Conservation (phyloP, 2,329 filamentous ascomycete species). For the Xylaria arbuscula region DNA sequence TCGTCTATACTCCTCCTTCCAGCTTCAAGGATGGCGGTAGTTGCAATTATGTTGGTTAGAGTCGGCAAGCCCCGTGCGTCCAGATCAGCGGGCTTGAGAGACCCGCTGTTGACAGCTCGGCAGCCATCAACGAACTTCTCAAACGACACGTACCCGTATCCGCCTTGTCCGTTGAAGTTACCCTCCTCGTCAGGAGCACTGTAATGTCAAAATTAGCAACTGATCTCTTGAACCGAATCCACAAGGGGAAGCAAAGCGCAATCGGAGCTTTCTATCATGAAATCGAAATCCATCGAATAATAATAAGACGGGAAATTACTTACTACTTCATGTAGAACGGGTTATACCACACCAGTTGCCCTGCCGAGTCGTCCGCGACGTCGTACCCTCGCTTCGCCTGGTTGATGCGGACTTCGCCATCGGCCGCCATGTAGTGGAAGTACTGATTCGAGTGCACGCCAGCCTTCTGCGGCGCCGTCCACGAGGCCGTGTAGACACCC, state of each 20-base stretch:
- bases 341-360: conserved; percentile 85
- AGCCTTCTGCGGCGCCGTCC: conserved; percentile 92
- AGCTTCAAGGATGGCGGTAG: conserved; percentile 90
- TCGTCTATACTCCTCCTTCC: conserved; percentile 88
- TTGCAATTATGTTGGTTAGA: conserved; percentile 87
- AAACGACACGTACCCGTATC: conserved; percentile 93
- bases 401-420: conserved; percentile 88
- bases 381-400: conserved; percentile 96
- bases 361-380: conserved; percentile 81
- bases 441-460: conserved; percentile 98
- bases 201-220: conserved; percentile 5
- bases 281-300: neutral
- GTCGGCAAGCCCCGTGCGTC: conserved; percentile 86
- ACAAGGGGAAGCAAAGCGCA: neutral
- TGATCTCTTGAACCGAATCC: neutral
- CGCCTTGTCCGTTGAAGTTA: conserved; percentile 90
- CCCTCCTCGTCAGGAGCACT: conserved; percentile 89
- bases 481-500: conserved; percentile 91
- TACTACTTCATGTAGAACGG: conserved; percentile 93
- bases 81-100: conserved; percentile 77
- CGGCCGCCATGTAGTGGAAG: conserved; percentile 90
- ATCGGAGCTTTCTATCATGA: neutral
- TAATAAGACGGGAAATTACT: conserved; percentile 1
- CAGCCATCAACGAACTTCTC: conserved; percentile 96
- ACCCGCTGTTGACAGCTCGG: conserved; percentile 78